Evolutionary conservation across 108 stramenopile species (phyloP).

Genomic region (Aurantiochytrium sp.): DNA sequence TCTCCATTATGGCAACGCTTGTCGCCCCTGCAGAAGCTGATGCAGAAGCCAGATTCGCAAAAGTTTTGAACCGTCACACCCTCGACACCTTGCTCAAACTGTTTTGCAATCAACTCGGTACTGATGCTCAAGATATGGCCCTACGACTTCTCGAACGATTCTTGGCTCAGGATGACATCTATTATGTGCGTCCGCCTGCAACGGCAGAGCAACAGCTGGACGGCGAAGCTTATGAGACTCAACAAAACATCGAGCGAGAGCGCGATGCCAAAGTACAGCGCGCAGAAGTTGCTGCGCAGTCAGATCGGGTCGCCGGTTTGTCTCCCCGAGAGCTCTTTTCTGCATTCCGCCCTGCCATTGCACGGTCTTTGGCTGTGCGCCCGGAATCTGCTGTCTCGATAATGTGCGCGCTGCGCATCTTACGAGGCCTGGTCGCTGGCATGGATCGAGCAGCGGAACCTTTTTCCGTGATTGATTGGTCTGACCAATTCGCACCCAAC

Average conservation of each 20-base stretch:
- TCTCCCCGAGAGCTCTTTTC: neutral
- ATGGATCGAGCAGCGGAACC: neutral
- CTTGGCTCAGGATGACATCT: neutral
- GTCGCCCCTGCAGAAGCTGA: neutral
- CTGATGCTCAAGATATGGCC: neutral
- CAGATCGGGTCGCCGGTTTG: neutral
- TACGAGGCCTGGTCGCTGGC: neutral
- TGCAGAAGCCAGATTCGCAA: neutral
- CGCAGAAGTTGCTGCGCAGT: neutral
- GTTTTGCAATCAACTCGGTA: neutral
- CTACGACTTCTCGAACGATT: neutral
- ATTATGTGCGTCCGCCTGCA: neutral
- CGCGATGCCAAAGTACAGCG: neutral
- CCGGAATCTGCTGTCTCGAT: neutral
- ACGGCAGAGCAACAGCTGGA: neutral
- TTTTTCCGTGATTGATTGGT: neutral
- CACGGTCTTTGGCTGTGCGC: neutral
- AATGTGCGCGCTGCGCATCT: neutral
- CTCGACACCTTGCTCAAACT: neutral
- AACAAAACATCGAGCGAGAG: neutral
- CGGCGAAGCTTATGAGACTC: neutral
- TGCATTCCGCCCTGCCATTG: neutral
- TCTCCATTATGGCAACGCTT: neutral
- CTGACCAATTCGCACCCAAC: neutral
- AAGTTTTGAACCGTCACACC: neutral